Base-by-base conservation (phyloP, 768 basidiomycete genomes). In the Candolleomyces aberdarensis region DNA sequence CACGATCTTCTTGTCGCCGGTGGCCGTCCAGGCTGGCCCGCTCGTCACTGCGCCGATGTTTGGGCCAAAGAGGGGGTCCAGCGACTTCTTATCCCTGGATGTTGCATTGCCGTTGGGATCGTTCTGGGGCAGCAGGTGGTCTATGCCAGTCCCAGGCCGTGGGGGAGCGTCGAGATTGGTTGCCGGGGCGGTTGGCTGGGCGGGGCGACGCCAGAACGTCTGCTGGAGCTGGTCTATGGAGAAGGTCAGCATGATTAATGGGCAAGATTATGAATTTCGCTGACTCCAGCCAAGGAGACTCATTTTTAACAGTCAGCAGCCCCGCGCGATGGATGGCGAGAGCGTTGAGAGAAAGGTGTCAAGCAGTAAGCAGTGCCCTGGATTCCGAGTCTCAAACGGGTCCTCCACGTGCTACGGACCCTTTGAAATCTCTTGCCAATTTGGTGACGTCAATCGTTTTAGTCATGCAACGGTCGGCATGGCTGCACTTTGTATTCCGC, bases 1-100 rank as follows among this genome's bases (percentile, higher is more conserved):
- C 8, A 61, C 68, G 15, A 81, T 71, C 63, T 78, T 84, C 79
- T 89, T 92, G 71, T 89, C 88, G 55, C 77, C 77, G 29, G 71
- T 67, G 29, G 83, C 74, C 1, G 91, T 86, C 92, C 92, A 94
- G 0, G 83, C 74, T 9, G 92, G 91, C 0, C 85, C 85, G 57
- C 77, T 80, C 69, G 75, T 83, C 50, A 89, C 83, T 55, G 88
- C 81, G 10, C 95, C 95, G 59, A 97, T 91, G 71, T 89, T 91
- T 9, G 95, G 95, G 0, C 95, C 95, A 73, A 96, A 97, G 49
- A 97, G 83, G 0, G 92, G 88, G 62, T 94, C 91, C 13, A 85
- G 84, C 47, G 85, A 84, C 70, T 85, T 87, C 65, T 83, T 83
- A 50, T 85, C 81, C 67, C 80, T 82, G 15, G 53, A 19, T 13